Evolutionary conservation across 2,329 filamentous ascomycete genomes (phyloP), one percentile per base, ranked within the genome.

Genomic region (Colletotrichum spaethianum): DNA sequence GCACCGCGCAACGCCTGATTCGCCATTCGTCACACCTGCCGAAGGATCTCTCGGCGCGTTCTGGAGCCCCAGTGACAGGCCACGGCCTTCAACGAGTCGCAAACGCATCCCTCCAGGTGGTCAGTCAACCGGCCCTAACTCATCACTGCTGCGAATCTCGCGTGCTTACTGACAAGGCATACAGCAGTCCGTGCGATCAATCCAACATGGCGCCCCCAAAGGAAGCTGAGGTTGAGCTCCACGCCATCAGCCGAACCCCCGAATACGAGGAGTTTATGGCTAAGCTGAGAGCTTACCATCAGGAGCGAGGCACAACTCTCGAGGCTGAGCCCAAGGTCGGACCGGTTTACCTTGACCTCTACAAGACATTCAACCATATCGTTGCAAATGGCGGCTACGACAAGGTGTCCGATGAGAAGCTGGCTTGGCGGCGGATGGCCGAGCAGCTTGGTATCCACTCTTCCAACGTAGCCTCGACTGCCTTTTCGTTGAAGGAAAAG

Each of bases 271-370:
- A 93, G 53, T 97, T 97, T 81, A 93, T 97, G 79, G 86, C 89
- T 76, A 91, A 92, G 78, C 84, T 97, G 68, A 88, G 86, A 62
- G 90, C 87, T 57, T 97, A 94, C 79, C 94, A 97, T 82, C 87
- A 92, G 77, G 90, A 94, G 81, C 90, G 94, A 83, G 94, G 94
- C 66, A 97, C 94, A 9, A 84, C 87, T 69, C 91, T 97, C 76
- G 94, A 97, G 73, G 87, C 92, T 38, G 93, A 95, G 80, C 94
- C 94, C 63, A 95, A 94, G 83, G 91, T 97, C 76, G 94, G 93
- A 73, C 88, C 89, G 75, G 91, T 91, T 72, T 91, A 93, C 75
- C 88, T 97, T 73, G 93, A 97, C 78, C 86, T 97, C 36, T 86
- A 92, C 79, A 92, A 93, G 78, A 88, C 97, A 38, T 97, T 94